Conservation (phyloP, 2,329 filamentous ascomycete species). For the Hymenoscyphus fructigenus region DNA sequence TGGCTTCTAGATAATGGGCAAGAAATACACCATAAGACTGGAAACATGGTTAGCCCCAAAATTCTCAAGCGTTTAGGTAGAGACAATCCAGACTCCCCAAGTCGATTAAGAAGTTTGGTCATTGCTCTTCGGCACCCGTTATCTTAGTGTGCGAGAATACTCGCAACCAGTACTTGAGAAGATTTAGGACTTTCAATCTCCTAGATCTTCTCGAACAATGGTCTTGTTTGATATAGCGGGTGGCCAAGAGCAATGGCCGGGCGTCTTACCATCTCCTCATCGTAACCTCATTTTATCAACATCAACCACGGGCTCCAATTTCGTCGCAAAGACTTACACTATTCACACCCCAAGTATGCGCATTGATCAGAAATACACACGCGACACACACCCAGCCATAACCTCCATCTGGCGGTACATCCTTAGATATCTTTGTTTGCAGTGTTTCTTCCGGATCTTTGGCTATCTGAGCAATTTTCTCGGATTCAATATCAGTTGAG, state of each 20-base stretch:
- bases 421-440: slow-evolving; percentile 26
- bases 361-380: slow-evolving; percentile 44
- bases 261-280: background rate
- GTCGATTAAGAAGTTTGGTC: background rate
- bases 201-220: no score
- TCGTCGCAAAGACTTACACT: slow-evolving; percentile 26
- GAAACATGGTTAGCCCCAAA: background rate
- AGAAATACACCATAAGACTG: slow-evolving; percentile 72
- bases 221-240: no score
- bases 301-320: background rate
- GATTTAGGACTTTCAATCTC: no score
- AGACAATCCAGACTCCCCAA: background rate
- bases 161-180: no score
- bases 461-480: slow-evolving; percentile 18
- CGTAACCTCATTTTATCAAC: background rate
- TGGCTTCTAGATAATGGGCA: slow-evolving; percentile 68
- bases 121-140: no score
- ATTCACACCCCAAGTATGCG: slow-evolving; percentile 47
- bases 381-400: slow-evolving; percentile 57
- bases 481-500: slow-evolving; percentile 13
- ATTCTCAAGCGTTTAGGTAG: background rate
- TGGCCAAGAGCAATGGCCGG: no score
- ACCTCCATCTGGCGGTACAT: slow-evolving; percentile 53
- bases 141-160: no score
- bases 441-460: slow-evolving; percentile 12